These are phyloP conservation scores for Tilletia caries DNA, from an alignment of 1,284 basidiomycete species.

Conservation along the genomic window DNA sequence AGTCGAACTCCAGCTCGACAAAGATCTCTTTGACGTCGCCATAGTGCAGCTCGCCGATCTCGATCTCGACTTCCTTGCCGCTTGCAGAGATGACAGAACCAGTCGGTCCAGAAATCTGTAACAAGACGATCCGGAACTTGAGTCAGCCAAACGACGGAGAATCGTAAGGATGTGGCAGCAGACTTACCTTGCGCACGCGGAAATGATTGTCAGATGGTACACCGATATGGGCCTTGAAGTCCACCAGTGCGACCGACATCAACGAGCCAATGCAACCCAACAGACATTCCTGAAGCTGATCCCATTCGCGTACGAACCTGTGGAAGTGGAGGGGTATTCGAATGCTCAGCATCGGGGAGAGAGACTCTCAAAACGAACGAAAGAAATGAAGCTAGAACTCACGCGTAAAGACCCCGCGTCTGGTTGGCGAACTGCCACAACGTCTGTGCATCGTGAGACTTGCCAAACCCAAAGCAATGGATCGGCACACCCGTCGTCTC, in stretches of 20 bases:
- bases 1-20: conserved; percentile 46
- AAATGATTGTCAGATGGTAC: conserved; percentile 46
- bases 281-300: conserved; percentile 45
- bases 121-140: neutral
- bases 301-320: conserved; percentile 45
- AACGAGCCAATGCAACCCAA: conserved; percentile 45
- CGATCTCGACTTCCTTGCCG: conserved; percentile 88
- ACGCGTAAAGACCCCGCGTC: conserved; percentile 89
- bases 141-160: neutral
- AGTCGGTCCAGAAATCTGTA: conserved; percentile 27
- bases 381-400: conserved; percentile 1
- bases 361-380: neutral
- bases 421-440: conserved; percentile 98
- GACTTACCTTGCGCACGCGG: conserved; percentile 38
- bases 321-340: conserved; percentile 57
- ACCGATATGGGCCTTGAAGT: conserved; percentile 42
- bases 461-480: conserved; percentile 92
- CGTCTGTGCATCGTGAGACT: conserved; percentile 92
- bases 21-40: conserved; percentile 45
- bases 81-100: conserved; percentile 68
- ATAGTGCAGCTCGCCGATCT: conserved; percentile 69
- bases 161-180: neutral
- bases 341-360: conserved; percentile 70
- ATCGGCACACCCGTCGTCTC: conserved; percentile 94
- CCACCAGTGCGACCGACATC: conserved; percentile 45